Evolutionary conservation across 805 yeast species (phyloP).

Genomic region (Kurtzmaniella fragi): DNA sequence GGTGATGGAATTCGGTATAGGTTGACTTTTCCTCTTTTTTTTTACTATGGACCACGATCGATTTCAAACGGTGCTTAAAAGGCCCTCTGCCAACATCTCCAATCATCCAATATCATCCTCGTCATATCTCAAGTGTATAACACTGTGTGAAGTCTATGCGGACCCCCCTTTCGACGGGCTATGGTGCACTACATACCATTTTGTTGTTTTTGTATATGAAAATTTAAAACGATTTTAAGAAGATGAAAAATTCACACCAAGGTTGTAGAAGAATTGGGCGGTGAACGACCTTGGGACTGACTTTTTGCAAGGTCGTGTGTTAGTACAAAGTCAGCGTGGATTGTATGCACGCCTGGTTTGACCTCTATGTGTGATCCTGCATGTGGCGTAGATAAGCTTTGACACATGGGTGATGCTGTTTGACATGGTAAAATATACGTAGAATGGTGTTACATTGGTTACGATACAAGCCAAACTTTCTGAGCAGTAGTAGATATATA

Average conservation of each 20-base stretch:
- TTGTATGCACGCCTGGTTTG: conserved; percentile 2
- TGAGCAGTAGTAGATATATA: no score
- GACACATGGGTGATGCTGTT: no score
- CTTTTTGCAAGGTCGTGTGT: not conserved
- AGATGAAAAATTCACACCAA: conserved; percentile 1
- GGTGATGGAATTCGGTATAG: no score
- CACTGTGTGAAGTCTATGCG: not conserved
- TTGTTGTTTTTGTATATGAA: conserved; percentile 3
- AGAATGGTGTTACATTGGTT: no score
- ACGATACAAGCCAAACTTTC: no score
- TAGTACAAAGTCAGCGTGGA: not conserved
- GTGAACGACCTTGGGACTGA: not conserved
- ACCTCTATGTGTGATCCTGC: conserved; percentile 1
- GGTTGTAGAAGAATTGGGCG: not conserved
- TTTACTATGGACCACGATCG: no score
- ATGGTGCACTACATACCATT: conserved; percentile 3
- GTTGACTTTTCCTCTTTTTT: no score
- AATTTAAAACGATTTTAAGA: conserved; percentile 1
- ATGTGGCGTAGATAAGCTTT: not conserved
- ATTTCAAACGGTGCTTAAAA: no score
- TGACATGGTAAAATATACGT: no score
- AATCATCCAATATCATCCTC: no score
- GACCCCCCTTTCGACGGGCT: not conserved
- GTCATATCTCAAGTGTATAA: not conserved
- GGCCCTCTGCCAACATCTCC: no score